Percentiles rank a stretch among this genome's conserved stretches.
These are phyloP conservation scores for Sonneratia alba DNA, from an alignment of 345 rosid genomes.

Conservation along the genomic window DNA sequence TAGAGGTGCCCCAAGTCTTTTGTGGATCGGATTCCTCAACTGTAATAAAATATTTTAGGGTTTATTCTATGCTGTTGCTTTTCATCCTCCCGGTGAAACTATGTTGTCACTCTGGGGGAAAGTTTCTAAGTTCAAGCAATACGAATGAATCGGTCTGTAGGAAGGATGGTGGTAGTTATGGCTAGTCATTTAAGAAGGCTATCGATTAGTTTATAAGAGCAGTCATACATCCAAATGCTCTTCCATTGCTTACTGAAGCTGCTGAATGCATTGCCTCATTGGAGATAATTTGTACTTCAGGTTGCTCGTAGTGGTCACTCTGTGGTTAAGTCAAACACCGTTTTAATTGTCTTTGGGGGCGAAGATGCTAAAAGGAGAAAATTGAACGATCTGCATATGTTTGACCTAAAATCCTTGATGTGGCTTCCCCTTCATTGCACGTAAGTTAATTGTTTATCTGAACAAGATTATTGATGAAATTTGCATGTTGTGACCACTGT, in stretches of 20 bases:
- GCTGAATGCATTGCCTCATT: not conserved
- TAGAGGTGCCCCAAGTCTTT: not conserved
- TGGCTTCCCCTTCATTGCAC: conserved; percentile 99
- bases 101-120: too few species aligned
- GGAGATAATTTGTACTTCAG: conserved; percentile 29
- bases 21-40: not conserved
- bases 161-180: too few species aligned
- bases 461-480: not conserved
- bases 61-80: too few species aligned
- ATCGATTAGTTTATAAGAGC: too few species aligned
- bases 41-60: not conserved
- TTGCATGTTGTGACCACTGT: not conserved
- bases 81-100: too few species aligned
- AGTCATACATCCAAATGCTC: not conserved
- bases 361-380: conserved; percentile 89
- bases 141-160: too few species aligned
- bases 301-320: conserved; percentile 83
- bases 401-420: conserved; percentile 84
- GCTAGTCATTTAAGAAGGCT: too few species aligned
- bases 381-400: conserved; percentile 89
- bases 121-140: too few species aligned
- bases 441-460: conserved; percentile 30
- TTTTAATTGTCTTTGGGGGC: conserved; percentile 79
- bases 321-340: conserved; percentile 78
- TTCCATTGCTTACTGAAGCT: not conserved